Percentiles rank a stretch among this genome's conserved stretches.
Evolutionary conservation across 371 early-diverging fungal genomes (phyloP).

Genomic region (Saksenaea oblongispora): DNA sequence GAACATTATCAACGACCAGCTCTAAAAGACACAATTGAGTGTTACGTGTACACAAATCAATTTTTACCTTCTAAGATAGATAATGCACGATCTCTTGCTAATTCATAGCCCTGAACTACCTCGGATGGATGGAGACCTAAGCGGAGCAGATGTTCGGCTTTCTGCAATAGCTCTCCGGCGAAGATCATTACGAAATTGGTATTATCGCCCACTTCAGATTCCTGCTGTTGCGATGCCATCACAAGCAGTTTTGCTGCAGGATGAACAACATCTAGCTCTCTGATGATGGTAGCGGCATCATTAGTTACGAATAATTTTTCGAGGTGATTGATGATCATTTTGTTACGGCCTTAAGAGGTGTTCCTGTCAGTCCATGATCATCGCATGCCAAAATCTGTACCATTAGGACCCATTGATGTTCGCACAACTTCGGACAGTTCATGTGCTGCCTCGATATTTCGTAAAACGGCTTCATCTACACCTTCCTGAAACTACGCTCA

Average conservation of each 20-base stretch:
- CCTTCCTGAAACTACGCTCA: constrained; percentile 85
- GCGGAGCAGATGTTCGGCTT: constrained; percentile 90
- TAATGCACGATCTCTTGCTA: constrained; percentile 84
- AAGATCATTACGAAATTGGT: constrained; percentile 96
- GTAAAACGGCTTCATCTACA: constrained; percentile 93
- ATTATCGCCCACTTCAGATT: constrained; percentile 95
- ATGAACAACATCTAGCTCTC: constrained; percentile 97
- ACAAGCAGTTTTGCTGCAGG: constrained; percentile 98
- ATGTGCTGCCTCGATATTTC: constrained; percentile 92
- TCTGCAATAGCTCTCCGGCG: constrained; percentile 91
- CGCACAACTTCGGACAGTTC: constrained; percentile 91
- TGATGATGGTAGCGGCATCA: constrained; percentile 99
- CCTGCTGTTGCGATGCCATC: constrained; percentile 98
- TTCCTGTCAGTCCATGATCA: neutral
- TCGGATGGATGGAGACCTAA: constrained; percentile 96
- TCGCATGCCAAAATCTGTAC: constrained; percentile 42
- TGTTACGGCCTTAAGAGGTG: constrained; percentile 86
- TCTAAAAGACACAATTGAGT: constrained; percentile 39
- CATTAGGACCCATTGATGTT: constrained; percentile 97
- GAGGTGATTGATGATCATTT: constrained; percentile 98
- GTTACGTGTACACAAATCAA: neutral
- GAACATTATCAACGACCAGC: constrained; percentile 69
- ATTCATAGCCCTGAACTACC: constrained; percentile 92
- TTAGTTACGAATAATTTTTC: constrained; percentile 98
- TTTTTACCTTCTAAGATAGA: constrained; percentile 76